These are phyloP conservation scores for Neonectria ditissima DNA, from an alignment of 2,329 filamentous ascomycete species.

Conservation along the genomic window DNA sequence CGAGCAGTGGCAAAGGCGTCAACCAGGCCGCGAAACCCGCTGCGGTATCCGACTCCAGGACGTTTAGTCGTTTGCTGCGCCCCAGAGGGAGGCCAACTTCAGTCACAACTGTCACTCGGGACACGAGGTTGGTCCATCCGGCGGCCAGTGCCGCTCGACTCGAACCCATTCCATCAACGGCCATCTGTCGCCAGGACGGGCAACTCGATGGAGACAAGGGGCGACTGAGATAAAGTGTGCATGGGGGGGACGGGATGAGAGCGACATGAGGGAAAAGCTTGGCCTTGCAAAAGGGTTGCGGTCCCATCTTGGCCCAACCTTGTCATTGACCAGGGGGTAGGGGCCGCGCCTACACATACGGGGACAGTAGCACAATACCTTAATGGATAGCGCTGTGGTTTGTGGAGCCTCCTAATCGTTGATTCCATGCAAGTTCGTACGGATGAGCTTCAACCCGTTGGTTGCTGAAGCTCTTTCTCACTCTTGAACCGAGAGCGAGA, in stretches of 20 bases:
- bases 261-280: constrained; percentile 20
- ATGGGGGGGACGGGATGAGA: constrained; percentile 12
- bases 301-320: constrained; percentile 12
- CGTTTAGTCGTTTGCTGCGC: constrained; percentile 11
- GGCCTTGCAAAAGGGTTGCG: constrained; percentile 2
- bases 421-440: neutral
- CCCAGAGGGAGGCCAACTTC: neutral
- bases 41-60: neutral
- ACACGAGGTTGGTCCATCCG: constrained; percentile 32
- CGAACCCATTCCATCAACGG: constrained; percentile 2
- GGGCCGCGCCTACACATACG: constrained; percentile 15
- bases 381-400: neutral
- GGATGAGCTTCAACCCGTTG: neutral
- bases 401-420: neutral
- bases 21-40: constrained; percentile 4
- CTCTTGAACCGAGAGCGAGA: neutral
- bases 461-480: neutral
- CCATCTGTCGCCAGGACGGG: neutral
- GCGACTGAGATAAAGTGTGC: constrained; percentile 24
- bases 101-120: constrained; percentile 32
- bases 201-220: constrained; percentile 14
- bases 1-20: constrained; percentile 17
- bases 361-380: constrained; percentile 10
- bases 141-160: constrained; percentile 16
- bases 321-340: constrained; percentile 6